These are phyloP conservation scores for Lachnellula suecica DNA, from an alignment of 2,329 filamentous ascomycete species.

Conservation along the genomic window DNA sequence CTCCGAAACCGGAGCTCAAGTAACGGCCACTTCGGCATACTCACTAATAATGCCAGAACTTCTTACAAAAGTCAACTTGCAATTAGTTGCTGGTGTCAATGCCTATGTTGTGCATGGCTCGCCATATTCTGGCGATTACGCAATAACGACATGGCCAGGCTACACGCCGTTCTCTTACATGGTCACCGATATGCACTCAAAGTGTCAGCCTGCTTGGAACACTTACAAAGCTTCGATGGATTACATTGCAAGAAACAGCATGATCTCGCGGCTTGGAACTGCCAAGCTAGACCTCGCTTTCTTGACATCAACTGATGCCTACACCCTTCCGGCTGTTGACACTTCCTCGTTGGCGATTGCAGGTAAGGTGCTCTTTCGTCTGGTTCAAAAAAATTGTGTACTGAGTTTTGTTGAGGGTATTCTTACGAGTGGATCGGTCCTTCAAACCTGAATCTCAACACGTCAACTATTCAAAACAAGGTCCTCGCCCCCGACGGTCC, in stretches of 20 bases:
- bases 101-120: conserved; percentile 44
- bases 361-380: too few relatives aligned
- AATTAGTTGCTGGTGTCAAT: conserved; percentile 41
- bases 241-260: conserved; percentile 37
- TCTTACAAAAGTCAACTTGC: conserved; percentile 36
- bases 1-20: conserved; percentile 35
- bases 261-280: too few relatives aligned
- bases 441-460: too few relatives aligned
- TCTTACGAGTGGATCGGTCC: too few relatives aligned
- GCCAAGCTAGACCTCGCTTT: too few relatives aligned
- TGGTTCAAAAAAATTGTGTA: too few relatives aligned
- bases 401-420: too few relatives aligned
- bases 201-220: conserved; percentile 41
- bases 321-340: too few relatives aligned
- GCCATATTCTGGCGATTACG: conserved; percentile 40
- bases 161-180: conserved; percentile 42
- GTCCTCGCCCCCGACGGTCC: conserved; percentile 39
- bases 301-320: too few relatives aligned
- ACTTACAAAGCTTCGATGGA: conserved; percentile 35
- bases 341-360: too few relatives aligned
- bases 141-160: conserved; percentile 47
- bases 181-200: conserved; percentile 39
- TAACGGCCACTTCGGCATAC: conserved; percentile 25
- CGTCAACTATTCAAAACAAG: too few relatives aligned
- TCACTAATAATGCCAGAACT: conserved; percentile 27